Evolutionary conservation across 164 flowering plant genomes (phyloP).

Genomic region (Platanus orientalis): DNA sequence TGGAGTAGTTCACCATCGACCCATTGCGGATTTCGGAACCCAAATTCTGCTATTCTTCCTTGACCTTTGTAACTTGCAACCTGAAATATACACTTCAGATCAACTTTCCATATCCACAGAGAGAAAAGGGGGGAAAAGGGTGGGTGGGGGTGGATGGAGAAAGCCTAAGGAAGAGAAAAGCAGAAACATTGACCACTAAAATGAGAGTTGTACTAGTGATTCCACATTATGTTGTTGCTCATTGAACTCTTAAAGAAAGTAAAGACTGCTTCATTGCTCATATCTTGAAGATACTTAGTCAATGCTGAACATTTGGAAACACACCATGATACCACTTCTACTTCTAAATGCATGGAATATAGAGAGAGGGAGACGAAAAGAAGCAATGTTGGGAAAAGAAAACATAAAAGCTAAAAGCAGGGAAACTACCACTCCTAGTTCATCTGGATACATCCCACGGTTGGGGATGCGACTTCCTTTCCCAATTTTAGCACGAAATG

Average conservation of each 20-base stretch:
- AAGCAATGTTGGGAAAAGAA: neutral
- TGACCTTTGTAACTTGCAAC: slow-evolving; percentile 86
- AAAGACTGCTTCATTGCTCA: too few species aligned
- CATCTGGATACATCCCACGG: slow-evolving; percentile 83
- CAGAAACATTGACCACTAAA: too few species aligned
- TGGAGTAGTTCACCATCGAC: slow-evolving; percentile 94
- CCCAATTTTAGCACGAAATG: slow-evolving; percentile 92
- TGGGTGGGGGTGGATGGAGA: too few species aligned
- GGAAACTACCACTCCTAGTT: slow-evolving; percentile 78
- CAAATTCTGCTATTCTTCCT: slow-evolving; percentile 92
- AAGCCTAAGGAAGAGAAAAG: too few species aligned
- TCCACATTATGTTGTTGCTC: neutral
- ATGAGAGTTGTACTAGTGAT: neutral
- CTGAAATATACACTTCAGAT: slow-evolving; percentile 33
- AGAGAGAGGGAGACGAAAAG: too few species aligned
- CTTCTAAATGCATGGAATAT: neutral
- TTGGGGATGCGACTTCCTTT: slow-evolving; percentile 57
- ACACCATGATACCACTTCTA: neutral
- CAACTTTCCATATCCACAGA: slow-evolving; percentile 1
- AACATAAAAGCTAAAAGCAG: neutral
- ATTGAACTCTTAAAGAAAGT: too few species aligned
- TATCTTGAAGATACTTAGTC: neutral
- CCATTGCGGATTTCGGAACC: slow-evolving; percentile 78
- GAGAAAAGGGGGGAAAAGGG: neutral
- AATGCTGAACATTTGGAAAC: neutral